Evolutionary conservation across 768 basidiomycete genomes (phyloP), one percentile per base, ranked within the genome.

Genomic region (Collybia sordida): DNA sequence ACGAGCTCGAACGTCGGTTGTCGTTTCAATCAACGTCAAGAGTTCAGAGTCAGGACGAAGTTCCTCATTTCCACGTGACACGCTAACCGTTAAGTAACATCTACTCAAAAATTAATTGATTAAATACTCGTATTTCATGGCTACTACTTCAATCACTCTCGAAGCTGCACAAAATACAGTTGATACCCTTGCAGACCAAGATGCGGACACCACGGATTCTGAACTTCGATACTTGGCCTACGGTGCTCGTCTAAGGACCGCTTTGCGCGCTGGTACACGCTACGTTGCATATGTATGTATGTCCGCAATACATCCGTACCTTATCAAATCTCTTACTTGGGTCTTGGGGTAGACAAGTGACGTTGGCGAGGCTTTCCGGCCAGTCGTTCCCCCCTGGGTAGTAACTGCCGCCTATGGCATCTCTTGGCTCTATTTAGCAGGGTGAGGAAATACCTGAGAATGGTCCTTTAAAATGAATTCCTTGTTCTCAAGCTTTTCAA

Each of bases 361-460:
- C 60, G 71, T 91, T 21, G 90, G 90, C 40, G 90, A 92, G 67
- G 86, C 89, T 1, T 91, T 92, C 64, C 74, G 90, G 8, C 89
- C 90, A 1, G 80, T 92, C 28, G 85, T 90, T 3, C 80, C 81
- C 31, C 85, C 90, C 1, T 77, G 76, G 64, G 52, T 87, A 14
- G 89, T 93, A 11, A 80, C 79, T 3, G 86, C 86, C 28, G 87
- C 86, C 8, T 93, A 93, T 61, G 90, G 87, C 12, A 68, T 92
- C 45, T 89, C 87, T 0, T 91, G 90, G 89, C 59, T 87, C 42
- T 93, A 93, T 67, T 78, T 93, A 37, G 74, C 75, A 14, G 88
- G 73, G 77, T 75, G 38, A 46, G 65, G 18, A 18, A 27, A 24
- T 43, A n/a, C n/a, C n/a, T n/a, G 39, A n/a, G 44, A 31, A 22